Base-by-base conservation (phyloP, 176 grass and related monocot species). In the Chrysopogon serrulatus region DNA sequence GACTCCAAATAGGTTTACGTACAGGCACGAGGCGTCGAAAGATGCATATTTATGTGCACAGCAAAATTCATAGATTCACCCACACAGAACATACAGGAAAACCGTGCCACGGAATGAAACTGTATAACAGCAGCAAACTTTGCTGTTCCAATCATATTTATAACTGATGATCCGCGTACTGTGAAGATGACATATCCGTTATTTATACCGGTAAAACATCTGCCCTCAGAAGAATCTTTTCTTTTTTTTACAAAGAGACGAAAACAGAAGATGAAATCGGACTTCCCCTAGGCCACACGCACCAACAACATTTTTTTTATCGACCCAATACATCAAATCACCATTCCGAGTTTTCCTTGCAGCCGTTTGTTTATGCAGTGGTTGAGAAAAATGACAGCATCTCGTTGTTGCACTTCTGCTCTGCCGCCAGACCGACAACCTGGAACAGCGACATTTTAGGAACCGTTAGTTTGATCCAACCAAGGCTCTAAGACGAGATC, bases 221-320 rank as follows among this genome's bases (percentile, higher is more conserved):
- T 31, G 73, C 86, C 68, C 68, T 70, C 47, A 15, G 57, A 59
- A 61, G 17, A 48, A 40, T 8, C 67, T 83, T 90, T 86, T 83
- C 86, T 73, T 83, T 90, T 86, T 83, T 90, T 83, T 90, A 90
- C 84, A 90, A 32, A 74, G 79, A 74, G 74, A 74, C 3, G 14
- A 74, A 86, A 86, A 83, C 67, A 67, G 40, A 56, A 71, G 9
- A 79, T 40, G 21, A 76, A 83, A 68, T 68, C 43, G 0, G 13
- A 59, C n/a, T 5, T 67, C 34, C 56, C 48, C 59, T 67, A 78
- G 37, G 56, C 37, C 84, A 51, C 16, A 31, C 54, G 54, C 24
- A 65, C 45, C 27, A 36, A 60, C 53, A 57, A 73, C 45, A 48
- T 73, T 73, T 54, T 33, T 73, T 73, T 54, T 33, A 79, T 86